Evolutionary conservation across 306 rosid species (phyloP), one percentile per base, ranked within the genome.

Genomic region (Acmispon strigosus): DNA sequence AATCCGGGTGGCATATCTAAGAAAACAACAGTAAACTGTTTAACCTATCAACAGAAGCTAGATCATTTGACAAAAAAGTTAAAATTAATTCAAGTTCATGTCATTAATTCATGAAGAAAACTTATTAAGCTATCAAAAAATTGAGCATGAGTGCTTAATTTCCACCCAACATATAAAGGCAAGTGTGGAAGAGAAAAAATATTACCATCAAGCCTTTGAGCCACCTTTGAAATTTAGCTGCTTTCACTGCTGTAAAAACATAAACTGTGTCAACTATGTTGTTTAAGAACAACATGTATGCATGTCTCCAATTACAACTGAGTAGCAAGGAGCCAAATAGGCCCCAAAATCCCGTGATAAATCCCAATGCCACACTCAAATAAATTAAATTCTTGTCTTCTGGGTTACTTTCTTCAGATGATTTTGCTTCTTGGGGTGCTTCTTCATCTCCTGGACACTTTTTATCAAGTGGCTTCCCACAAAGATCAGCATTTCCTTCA

Each of bases 301-400:
- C 3, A 39, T 37, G 62, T 17, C 70, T 62, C 63, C 78, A 62
- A 24, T 52, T 39, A 0, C 7, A 32, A 19, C 0, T 73, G 37
- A 73, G 15, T 6, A 73, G 17, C 14, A 73, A 10, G 10, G 63
- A 62, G 12, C 78, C 63, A 5, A 41, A 51, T 0, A 37, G 59
- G 0, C 34, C 55, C 9, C 34, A 61, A 61, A 61, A 61, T 61
- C 62, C 70, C 5, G 51, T 50, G 10, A 39, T 51, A 18, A 74
- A 74, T 63, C 78, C 78, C 8, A 52, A 11, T 62, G 22, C 0
- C 47, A 62, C 49, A n/a, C 71, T 42, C 32, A 18, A 42, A 52
- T 63, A 63, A 27, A 63, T 17, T 3, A 50, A 0, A 1, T 24
- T 20, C 10, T 22, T 53, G n/a, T 37, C 42, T 39, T 20, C 36